A percentile compares a stretch with the other conserved stretches of the same genome.
phyloP scores from a whole-genome alignment of 2,329 filamentous ascomycete genomes.

The Paecilomyces fulvus region DNA sequence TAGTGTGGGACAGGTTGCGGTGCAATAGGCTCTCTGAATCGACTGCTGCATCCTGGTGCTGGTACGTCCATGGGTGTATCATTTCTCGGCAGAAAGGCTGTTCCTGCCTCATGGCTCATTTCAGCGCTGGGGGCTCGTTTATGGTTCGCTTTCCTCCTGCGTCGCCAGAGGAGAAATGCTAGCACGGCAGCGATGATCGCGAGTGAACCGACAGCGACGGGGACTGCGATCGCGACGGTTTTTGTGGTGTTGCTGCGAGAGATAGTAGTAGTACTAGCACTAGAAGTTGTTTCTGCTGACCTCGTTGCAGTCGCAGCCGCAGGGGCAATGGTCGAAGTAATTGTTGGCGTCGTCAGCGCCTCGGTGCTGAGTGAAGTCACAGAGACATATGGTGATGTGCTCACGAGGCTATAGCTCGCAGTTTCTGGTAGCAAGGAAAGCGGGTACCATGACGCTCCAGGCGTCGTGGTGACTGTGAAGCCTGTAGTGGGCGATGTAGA shows the following conservation, averaged over 20 bases:
- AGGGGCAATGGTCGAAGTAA: neutral
- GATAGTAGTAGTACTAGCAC: neutral
- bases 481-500: neutral
- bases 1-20: neutral
- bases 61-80: neutral
- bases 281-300: neutral
- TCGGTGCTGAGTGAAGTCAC: neutral
- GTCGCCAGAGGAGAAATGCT: conserved; percentile 13
- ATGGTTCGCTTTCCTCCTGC: neutral
- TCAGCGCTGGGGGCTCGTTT: neutral
- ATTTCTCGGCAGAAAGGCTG: neutral
- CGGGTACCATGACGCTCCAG: neutral
- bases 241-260: neutral
- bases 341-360: neutral
- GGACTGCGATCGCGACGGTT: neutral
- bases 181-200: conserved; percentile 13
- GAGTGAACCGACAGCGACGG: neutral
- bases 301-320: neutral
- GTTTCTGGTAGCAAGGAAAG: neutral
- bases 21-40: neutral
- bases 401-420: neutral
- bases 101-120: neutral
- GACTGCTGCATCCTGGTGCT: neutral
- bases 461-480: neutral
- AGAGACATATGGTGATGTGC: neutral